Base-by-base conservation (phyloP, 148 eudicot genomes). In the Silene conica region DNA sequence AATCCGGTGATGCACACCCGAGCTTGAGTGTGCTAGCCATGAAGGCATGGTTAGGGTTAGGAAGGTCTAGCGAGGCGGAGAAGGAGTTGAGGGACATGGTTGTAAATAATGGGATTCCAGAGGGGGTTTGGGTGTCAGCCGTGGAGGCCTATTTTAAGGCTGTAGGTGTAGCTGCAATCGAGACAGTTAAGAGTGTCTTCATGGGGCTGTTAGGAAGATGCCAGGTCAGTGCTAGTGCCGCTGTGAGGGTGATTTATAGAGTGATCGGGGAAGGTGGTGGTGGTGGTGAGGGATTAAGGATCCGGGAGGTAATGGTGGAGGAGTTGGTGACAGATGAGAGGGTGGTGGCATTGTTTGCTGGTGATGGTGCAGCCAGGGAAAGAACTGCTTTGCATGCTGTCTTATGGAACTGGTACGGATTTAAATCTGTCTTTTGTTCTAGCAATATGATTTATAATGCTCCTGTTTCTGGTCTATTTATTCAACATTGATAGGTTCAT, bases 21-120 rank as follows among this genome's bases (percentile, higher is more conserved):
- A 95, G 99, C 65, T 82, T 90, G 91, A 89, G 93, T 80, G 99
- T 95, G 22, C 74, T 95, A 80, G 97, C 96, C 6, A 85, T 92
- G 99, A 95, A 95, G 86, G 99, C 92, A 1, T 92, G 94, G 96
- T 78, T 95, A 21, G 97, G 96, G 78, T 80, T 95, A 74, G 91
- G 90, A 75, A 92, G 89, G 77, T 77, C 80, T 55, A 85, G 79
- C 15, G 99, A 95, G 74, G 99, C 99, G 1, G 97, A 95, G 90
- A 90, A 89, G 74, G 97, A 92, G 81, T 78, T 95, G 80, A 90
- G 86, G 77, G 88, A 88, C 6, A 85, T 92, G 96, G 97, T 85
- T 56, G 79, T 84, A 12, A 83, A 85, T 79, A 84, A 90, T 80
- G 93, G 84, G 74, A 81, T 95, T 59, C 97, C 99, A 20, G 97